A percentile compares a stretch with the other conserved stretches of the same genome.
These are phyloP conservation scores for Colletotrichum sidae DNA, from an alignment of 2,329 filamentous ascomycete genomes.

Conservation along the genomic window DNA sequence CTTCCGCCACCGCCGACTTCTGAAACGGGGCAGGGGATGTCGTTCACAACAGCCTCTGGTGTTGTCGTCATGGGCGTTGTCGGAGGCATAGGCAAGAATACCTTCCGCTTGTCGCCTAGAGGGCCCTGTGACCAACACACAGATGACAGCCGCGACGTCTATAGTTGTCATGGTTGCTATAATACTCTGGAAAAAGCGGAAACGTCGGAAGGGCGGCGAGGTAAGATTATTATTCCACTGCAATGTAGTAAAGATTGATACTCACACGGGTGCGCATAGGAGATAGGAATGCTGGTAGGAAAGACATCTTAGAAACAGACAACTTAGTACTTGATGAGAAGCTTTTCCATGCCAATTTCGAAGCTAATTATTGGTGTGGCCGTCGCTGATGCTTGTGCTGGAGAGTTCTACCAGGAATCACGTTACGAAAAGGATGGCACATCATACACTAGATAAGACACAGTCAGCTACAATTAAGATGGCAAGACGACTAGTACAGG, in stretches of 20 bases:
- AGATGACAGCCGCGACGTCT: slow-evolving; percentile 8
- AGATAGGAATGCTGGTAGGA: background rate
- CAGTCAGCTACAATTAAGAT: too few relatives aligned
- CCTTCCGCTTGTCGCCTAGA: too few relatives aligned
- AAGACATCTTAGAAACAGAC: too few relatives aligned
- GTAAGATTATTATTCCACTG: background rate
- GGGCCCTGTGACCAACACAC: background rate
- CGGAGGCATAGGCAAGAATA: slow-evolving; percentile 10
- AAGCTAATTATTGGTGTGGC: too few relatives aligned
- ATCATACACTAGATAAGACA: too few relatives aligned
- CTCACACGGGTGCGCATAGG: background rate
- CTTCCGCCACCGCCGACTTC: background rate
- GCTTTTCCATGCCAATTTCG: too few relatives aligned
- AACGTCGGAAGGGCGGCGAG: background rate
- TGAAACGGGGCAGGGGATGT: background rate
- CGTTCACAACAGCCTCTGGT: slow-evolving; percentile 10
- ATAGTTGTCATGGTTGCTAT: background rate
- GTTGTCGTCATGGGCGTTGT: slow-evolving; percentile 7
- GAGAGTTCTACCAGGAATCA: too few relatives aligned
- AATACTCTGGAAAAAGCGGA: slow-evolving; percentile 10
- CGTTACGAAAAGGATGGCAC: too few relatives aligned
- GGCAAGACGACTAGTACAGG: too few relatives aligned
- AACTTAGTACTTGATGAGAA: too few relatives aligned
- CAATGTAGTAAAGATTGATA: background rate
- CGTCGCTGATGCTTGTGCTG: too few relatives aligned